Evolutionary conservation across 257 asterid species (phyloP), one percentile per base, ranked within the genome.

Genomic region (Scutellaria barbata): DNA sequence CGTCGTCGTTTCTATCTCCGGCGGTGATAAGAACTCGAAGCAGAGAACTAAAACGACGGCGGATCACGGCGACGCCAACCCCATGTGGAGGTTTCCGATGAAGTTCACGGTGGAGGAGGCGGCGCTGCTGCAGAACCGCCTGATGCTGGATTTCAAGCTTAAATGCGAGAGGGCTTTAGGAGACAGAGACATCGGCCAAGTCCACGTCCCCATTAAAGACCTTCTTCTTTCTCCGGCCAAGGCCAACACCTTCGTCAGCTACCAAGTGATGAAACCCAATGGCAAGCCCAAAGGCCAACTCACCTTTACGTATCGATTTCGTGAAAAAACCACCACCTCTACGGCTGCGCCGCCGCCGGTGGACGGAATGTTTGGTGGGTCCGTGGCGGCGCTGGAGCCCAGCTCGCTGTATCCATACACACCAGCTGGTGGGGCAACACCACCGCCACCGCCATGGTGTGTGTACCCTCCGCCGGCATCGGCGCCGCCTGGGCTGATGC

Each of bases 211-310:
- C 5, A 33, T 87, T 1, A 85, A 81, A 56, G 96, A 92, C 20
- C 96, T 92, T 39, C 75, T 85, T 6, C 86, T 85, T 10, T 77
- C 86, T 65, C 81, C 71, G 72, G 69, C 62, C 10, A 77, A 43
- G 71, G 33, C 52, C 3, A 81, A 43, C 67, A 83, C 37, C 39
- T 80, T 83, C 37, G 88, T 90, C 50, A 87, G 85, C 76, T 90
- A 92, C 66, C 98, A 90, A 63, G 96, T 92, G 33, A 87, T 77
- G 71, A 92, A 87, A 43, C 98, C 93, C 30, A 79, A 76, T 4
- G 97, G 96, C 40, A 88, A 80, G 69, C 89, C 96, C 0, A 90
- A 90, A 78, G 98, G 98, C 14, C 84, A 85, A 10, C 82, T 92
- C 35, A 80, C 77, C 4, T 85, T 92, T 48, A 85, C 96, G 3